Base-by-base conservation (phyloP, 192 early-diverging fungal genomes). In the Backusella parvicylindrica region DNA sequence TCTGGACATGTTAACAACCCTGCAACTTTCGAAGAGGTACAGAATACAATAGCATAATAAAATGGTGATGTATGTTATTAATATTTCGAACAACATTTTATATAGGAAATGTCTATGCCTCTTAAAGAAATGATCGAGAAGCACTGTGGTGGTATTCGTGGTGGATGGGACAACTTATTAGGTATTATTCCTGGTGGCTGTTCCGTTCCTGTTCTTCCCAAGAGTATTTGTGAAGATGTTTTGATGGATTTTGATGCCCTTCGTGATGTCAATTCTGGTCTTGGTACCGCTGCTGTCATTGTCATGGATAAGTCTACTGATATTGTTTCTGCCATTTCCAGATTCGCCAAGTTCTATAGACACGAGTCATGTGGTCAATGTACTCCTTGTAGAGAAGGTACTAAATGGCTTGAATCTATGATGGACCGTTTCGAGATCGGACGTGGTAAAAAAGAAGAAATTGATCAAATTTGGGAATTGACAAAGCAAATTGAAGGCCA, bases 321-420 rank as follows among this genome's bases (percentile, higher is more conserved):
- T 81, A 93, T 97, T 49, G 95, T 99, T 7, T 78, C 86, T 50
- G 97, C 95, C 70, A 99, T 99, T 80, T 92, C 95, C 13, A 92
- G 98, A 28, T 88, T 98, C 68, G 84, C 92, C 64, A 91, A 92
- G n/a, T 99, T 99, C 84, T 99, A 98, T 87, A 90, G 94, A 83
- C 98, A 99, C 86, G 98, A 99, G 84, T 92, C 89, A 67, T 99
- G 98, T 75, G 98, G 98, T 78, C 98, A 99, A 87, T 99, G 98
- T 85, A 99, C 98, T 53, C 98, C 98, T 13, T 99, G 98, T 81
- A 90, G 98, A 73, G 98, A 99, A 84, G 98, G 96, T 18, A 95
- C 95, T 30, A 89, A 87, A 28, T 99, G 98, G 98, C 85, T 98
- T 72, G 93, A 92, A 73, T 89, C 92, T 82, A 98, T 97, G 92